Base-by-base conservation (phyloP, 805 yeast species). In the Kodamaea laetipori region DNA sequence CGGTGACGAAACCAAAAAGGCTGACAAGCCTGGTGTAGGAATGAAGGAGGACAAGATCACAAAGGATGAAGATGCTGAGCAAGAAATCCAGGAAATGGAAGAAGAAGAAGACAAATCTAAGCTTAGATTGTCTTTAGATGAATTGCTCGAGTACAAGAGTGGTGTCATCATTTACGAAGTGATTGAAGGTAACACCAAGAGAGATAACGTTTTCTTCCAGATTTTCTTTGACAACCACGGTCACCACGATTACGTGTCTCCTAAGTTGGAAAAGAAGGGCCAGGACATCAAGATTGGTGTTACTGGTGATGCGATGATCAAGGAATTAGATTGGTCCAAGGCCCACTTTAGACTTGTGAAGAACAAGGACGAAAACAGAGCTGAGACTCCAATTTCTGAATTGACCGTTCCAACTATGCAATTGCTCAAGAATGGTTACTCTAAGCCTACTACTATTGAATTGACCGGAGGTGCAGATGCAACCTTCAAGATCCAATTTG, bases 161-260 rank as follows among this genome's bases (percentile, higher is more conserved):
- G 99, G 99, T 70, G 82, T 90, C 13, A 70, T 90, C 39, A 85
- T 84, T 1, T 77, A 74, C 53, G 81, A 86, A 38, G 60, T 94
- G 28, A 54, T 81, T 18, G 82, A 80, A 30, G 88, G 86, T 43
- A 71, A 68, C 28, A 61, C 81, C 35, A 64, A 76, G 33, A 74
- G 77, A 43, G 72, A 69, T n/a, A 81, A 79, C 46, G 75, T 81
- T 12, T 85, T 77, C 49, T 66, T 94, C 16, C 95, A 90, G 61
- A 77, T 82, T 0, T 86, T 78, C 61, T 83, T 87, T 54, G 97
- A 94, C 64, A 82, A 80, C 53, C 77, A 71, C 48, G 86, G 90
- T 3, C 81, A 80, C 61, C 73, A 86, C 8, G 78, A 82, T 39
- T 84, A 70, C 57, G 73, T 71, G 3, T 71, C 88, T 37, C 78